Evolutionary conservation across 768 basidiomycete species (phyloP), one percentile per base, ranked within the genome.

Genomic region (Rickenella mellea): DNA sequence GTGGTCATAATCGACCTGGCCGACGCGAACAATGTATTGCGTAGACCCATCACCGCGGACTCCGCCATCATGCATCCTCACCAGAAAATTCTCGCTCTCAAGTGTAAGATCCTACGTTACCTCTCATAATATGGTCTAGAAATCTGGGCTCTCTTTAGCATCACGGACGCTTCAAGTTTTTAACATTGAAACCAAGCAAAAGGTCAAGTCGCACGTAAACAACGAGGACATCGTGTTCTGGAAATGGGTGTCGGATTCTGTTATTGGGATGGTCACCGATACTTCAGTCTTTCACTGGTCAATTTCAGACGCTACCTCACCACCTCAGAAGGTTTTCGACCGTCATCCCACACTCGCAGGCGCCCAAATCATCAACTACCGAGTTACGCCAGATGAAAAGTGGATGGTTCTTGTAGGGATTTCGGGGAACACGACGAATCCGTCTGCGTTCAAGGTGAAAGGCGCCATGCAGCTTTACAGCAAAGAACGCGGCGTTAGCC

Each of bases 331-430:
- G 72, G 74, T 96, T 35, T 98, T 98, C 52, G 96, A 99, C 67
- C 83, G 96, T 27, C 94, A 98, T 59, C 78, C 89, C 2, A 84
- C 89, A n/a, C 81, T 98, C 44, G 76, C 80, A 42, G 92, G 91
- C 39, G 80, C 89, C 45, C 96, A 98, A 63, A 98, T 99, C 46
- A 99, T 98, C 70, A 98, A 98, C 68, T 98, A 99, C 64, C 87
- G 94, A 38, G 73, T 82, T 26, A 87, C 91, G 2, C 61, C 78
- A 8, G 96, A 98, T 51, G 94, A 94, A 58, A 92, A 96, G 57
- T 99, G 96, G 96, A 75, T 96, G 35, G 93, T 98, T 25, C 74
- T 99, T 42, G 76, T 98, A 48, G 96, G 96, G 38, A 99, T 98
- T 51, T 82, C 91, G 1, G 85, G 86, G 32, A 93, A 93, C 63